phyloP scores from a whole-genome alignment of 495 filamentous ascomycete species.

The Saxophila tyrrhenica region DNA sequence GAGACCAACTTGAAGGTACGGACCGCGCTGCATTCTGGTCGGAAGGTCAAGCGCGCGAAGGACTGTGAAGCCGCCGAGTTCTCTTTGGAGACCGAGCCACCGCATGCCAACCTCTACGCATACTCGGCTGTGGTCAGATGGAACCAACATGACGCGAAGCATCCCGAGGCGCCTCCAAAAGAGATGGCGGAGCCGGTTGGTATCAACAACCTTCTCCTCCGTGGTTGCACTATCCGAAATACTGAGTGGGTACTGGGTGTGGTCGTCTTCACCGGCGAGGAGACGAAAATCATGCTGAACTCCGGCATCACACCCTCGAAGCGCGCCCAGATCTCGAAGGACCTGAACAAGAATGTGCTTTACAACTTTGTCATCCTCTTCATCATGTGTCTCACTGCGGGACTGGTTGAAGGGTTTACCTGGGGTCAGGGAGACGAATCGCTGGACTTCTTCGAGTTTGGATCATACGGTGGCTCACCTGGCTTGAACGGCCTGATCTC shows the following conservation, averaged over 20 bases:
- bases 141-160: constrained; percentile 58
- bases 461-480: constrained; percentile 66
- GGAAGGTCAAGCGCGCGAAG: constrained; percentile 71
- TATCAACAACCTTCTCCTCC: constrained; percentile 89
- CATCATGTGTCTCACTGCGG: constrained; percentile 78
- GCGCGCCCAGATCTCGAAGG: constrained; percentile 75
- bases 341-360: constrained; percentile 94
- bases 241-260: constrained; percentile 94
- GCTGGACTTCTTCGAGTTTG: constrained; percentile 74
- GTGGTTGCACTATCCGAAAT: constrained; percentile 87
- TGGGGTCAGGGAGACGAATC: constrained; percentile 69
- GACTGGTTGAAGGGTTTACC: constrained; percentile 69
- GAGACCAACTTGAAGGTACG: constrained; percentile 97
- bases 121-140: constrained; percentile 85
- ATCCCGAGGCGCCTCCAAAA: constrained; percentile 45
- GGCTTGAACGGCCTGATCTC: constrained; percentile 82
- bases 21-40: constrained; percentile 76
- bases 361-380: constrained; percentile 92
- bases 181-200: constrained; percentile 86
- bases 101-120: constrained; percentile 86
- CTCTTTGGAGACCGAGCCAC: constrained; percentile 77
- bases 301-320: constrained; percentile 95
- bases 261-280: constrained; percentile 92
- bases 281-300: constrained; percentile 99
- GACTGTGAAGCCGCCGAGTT: constrained; percentile 88